Evolutionary conservation across 805 yeast genomes (phyloP).

Genomic region (Jamesozyma piceae): DNA sequence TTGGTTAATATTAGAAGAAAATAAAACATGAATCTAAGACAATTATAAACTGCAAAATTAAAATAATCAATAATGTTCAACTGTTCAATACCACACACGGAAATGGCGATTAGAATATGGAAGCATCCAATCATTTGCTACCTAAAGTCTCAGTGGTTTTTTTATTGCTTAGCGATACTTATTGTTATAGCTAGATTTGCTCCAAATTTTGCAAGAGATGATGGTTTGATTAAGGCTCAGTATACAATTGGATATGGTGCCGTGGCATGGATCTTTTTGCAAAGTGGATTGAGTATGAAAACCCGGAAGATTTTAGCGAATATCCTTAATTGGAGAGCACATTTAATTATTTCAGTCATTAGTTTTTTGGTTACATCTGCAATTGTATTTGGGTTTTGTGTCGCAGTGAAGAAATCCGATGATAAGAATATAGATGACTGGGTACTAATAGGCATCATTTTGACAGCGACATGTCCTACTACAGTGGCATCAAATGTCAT

Average conservation of each 20-base stretch:
- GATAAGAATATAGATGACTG: conserved; percentile 58
- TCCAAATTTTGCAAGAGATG: conserved; percentile 77
- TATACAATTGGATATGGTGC: conserved; percentile 79
- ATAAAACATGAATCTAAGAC: too few species aligned
- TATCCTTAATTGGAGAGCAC: conserved; percentile 74
- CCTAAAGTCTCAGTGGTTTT: conserved; percentile 57
- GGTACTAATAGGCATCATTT: conserved; percentile 72
- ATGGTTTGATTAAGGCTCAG: conserved; percentile 66
- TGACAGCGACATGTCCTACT: conserved; percentile 83
- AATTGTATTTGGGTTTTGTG: conserved; percentile 62
- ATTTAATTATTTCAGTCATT: conserved; percentile 53
- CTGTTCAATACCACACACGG: neutral
- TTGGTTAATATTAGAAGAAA: too few species aligned
- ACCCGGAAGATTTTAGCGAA: conserved; percentile 53
- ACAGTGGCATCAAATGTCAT: conserved; percentile 88
- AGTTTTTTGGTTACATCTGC: conserved; percentile 66
- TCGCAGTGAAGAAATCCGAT: conserved; percentile 52
- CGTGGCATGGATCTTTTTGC: conserved; percentile 74
- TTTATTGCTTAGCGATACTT: conserved; percentile 58
- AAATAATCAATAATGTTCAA: neutral
- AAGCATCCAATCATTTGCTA: conserved; percentile 17
- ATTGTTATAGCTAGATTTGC: conserved; percentile 67
- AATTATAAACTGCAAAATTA: too few species aligned
- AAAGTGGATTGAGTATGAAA: conserved; percentile 72
- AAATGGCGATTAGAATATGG: conserved; percentile 9